phyloP scores from a whole-genome alignment of 345 rosid genomes.

The Melaleuca alternifolia region DNA sequence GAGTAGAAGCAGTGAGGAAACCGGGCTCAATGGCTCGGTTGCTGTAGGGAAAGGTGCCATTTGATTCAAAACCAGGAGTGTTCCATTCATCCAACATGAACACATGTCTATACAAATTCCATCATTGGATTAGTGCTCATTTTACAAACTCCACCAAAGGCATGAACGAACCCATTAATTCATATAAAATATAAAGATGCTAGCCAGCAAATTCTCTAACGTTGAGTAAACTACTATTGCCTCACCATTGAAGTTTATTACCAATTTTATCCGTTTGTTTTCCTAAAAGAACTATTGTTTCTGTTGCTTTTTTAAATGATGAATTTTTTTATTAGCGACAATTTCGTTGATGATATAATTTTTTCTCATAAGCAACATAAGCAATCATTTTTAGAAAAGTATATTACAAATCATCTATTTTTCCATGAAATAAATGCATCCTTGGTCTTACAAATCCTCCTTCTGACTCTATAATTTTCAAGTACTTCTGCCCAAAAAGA shows the following conservation, averaged over 20 bases:
- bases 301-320: no score
- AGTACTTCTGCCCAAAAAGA: background rate
- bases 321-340: no score
- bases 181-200: background rate
- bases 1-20: background rate
- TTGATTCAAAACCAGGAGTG: background rate
- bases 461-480: background rate
- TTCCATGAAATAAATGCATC: no score
- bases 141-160: background rate
- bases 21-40: background rate
- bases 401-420: no score
- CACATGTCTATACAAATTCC: no score
- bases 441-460: background rate
- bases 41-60: background rate
- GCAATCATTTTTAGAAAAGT: no score
- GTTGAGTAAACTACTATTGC: background rate
- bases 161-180: rapidly evolving
- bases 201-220: no score
- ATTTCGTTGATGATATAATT: no score
- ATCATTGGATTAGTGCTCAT: no score
- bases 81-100: background rate
- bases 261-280: background rate
- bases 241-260: background rate
- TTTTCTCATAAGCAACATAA: no score
- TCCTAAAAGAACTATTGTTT: no score